Evolutionary conservation across 2,329 filamentous ascomycete species (phyloP), one percentile per base, ranked within the genome.

Genomic region (Fusarium sp.): DNA sequence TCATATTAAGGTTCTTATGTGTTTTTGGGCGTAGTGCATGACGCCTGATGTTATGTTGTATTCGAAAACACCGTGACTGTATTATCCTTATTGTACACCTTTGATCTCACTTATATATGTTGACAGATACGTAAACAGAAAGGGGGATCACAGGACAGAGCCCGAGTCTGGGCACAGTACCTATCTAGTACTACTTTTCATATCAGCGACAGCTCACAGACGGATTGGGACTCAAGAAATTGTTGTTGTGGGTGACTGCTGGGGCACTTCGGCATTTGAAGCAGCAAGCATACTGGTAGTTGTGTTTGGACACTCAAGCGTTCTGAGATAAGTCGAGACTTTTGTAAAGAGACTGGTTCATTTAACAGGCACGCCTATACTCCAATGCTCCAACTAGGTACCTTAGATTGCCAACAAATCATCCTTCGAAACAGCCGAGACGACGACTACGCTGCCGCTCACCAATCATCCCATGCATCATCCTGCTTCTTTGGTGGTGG

Each of bases 391-490:
- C 77, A 68, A 73, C 76, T 76, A 34, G 28, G 30, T 51, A 71
- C 76, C 56, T 57, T 64, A 68, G 57, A 68, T 74, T 64, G 64
- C 64, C 65, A 66, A 66, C 62, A 62, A 68, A 56, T 68, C 51
- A 30, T 20, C 56, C 20, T 38, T 28, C 34, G 20, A 39, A 55
- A 28, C 48, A 26, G 47, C 68, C 55, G 28, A 47, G 39, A 45
- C 26, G 41, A 45, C 36, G 34, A 48, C 24, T 41, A 45, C 38
- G 71, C 62, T 44, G 42, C 32, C 36, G 59, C 24, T 66, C 85
- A 90, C 89, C 89, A 91, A 73, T 90, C 89, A 81, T 91, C 90
- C 90, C 90, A 92, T 67, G 91, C 88, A 75, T 91, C 89, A 62
- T 87, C 82, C 68, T 88, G 85, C 79, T 84, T 83, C 62, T 81